Conservation (phyloP, 179 eudicot genomes). For the Nepenthes alata region DNA sequence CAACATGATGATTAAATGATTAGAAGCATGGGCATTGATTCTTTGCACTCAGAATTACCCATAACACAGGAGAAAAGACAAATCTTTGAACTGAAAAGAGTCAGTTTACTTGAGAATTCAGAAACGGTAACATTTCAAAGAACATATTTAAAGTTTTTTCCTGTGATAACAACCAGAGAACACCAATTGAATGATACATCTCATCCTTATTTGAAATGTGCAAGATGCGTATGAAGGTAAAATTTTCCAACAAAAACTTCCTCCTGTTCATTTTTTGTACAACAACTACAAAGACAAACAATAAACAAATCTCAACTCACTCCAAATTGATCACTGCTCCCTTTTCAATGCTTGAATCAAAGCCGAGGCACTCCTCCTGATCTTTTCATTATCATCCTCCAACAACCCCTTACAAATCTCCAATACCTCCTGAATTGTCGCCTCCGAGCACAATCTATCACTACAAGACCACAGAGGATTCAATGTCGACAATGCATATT, state of each 20-base stretch:
- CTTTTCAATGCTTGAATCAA: conserved; percentile 56
- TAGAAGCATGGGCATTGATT: too few relatives aligned
- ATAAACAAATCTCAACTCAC: conserved; percentile 17
- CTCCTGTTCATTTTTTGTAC: conserved; percentile 18
- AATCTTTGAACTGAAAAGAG: too few relatives aligned
- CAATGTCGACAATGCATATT: conserved; percentile 56
- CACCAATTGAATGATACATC: background rate
- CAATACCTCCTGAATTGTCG: conserved; percentile 41
- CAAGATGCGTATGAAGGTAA: conserved; percentile 17
- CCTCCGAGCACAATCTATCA: conserved; percentile 31
- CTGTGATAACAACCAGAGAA: background rate
- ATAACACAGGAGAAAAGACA: too few relatives aligned
- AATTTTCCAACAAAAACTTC: conserved; percentile 3
- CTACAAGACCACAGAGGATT: conserved; percentile 41
- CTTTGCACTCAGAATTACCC: too few relatives aligned
- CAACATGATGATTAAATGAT: too few relatives aligned
- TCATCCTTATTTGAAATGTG: conserved; percentile 23
- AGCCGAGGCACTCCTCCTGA: conserved; percentile 58
- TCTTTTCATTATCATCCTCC: conserved; percentile 73
- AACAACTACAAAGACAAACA: conserved; percentile 12
- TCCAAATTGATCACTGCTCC: conserved; percentile 8
- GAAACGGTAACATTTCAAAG: too few relatives aligned
- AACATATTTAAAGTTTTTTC: too few relatives aligned
- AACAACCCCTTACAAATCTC: conserved; percentile 57
- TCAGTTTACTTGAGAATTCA: too few relatives aligned